Evolutionary conservation across 345 rosid genomes (phyloP).

Genomic region (Erucastrum elatum): DNA sequence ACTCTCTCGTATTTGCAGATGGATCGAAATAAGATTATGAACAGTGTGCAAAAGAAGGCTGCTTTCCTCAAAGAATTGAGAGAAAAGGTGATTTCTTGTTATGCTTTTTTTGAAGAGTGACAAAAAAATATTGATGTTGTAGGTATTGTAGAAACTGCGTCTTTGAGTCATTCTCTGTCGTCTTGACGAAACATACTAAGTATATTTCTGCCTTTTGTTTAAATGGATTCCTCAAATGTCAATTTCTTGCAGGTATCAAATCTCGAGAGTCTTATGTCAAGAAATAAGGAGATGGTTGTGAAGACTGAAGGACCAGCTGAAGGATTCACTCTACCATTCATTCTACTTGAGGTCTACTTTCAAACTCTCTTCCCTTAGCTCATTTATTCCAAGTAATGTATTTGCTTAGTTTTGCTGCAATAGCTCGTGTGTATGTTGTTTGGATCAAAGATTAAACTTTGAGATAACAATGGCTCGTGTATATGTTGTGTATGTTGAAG

Average conservation of each 20-base stretch:
- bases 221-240: constrained; percentile 6
- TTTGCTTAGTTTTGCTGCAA: too few species aligned
- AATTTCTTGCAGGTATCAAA: constrained; percentile 36
- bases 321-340: constrained; percentile 48
- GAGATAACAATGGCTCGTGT: too few species aligned
- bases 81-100: constrained; percentile 41
- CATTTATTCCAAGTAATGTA: neutral
- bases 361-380: neutral
- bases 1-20: constrained; percentile 31
- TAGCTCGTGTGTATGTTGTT: too few species aligned
- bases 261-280: constrained; percentile 40
- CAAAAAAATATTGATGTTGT: neutral
- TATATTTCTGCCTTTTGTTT: neutral
- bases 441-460: too few species aligned
- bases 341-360: constrained; percentile 47
- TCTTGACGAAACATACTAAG: neutral
- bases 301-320: constrained; percentile 38
- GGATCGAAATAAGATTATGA: constrained; percentile 29
- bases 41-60: constrained; percentile 41
- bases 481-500: too few species aligned
- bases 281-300: constrained; percentile 42
- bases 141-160: neutral
- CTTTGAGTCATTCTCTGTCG: constrained; percentile 8
- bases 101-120: neutral
- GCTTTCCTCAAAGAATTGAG: constrained; percentile 49